phyloP scores from a whole-genome alignment of 2,329 filamentous ascomycete genomes.

The Pyrenochaeta sp. region DNA sequence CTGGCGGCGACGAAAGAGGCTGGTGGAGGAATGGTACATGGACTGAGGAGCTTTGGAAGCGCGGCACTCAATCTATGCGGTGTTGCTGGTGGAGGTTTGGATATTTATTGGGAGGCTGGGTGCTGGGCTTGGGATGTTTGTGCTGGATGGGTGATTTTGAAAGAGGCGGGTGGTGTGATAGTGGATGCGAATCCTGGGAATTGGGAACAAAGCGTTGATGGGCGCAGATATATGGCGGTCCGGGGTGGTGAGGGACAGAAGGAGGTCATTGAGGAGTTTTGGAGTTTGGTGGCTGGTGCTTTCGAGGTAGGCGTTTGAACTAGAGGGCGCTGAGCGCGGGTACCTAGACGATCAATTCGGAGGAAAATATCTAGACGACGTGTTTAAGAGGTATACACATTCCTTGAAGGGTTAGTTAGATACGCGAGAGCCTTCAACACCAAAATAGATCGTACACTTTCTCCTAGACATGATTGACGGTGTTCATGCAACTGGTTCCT shows the following conservation, averaged over 20 bases:
- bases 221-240: constrained; percentile 62
- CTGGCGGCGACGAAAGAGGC: constrained; percentile 61
- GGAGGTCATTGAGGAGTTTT: constrained; percentile 58
- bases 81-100: constrained; percentile 74
- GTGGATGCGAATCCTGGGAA: constrained; percentile 75
- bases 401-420: no score
- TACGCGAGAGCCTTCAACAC: no score
- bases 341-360: no score
- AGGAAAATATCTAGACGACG: no score
- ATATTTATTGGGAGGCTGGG: constrained; percentile 83
- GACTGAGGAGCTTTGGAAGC: constrained; percentile 72
- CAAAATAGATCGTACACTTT: no score
- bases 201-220: constrained; percentile 68
- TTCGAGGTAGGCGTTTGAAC: constrained; percentile 51
- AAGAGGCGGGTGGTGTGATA: constrained; percentile 77
- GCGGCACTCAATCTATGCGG: constrained; percentile 78
- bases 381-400: no score
- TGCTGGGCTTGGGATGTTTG: constrained; percentile 89
- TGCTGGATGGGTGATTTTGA: constrained; percentile 78
- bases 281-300: constrained; percentile 54
- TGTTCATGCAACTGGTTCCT: no score
- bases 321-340: background rate
- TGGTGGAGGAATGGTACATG: constrained; percentile 80
- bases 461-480: no score
- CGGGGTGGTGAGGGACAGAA: constrained; percentile 55